A percentile compares a stretch with the other conserved stretches of the same genome.
phyloP scores from a whole-genome alignment of 257 asterid species.

The Solanum chiquidenum region DNA sequence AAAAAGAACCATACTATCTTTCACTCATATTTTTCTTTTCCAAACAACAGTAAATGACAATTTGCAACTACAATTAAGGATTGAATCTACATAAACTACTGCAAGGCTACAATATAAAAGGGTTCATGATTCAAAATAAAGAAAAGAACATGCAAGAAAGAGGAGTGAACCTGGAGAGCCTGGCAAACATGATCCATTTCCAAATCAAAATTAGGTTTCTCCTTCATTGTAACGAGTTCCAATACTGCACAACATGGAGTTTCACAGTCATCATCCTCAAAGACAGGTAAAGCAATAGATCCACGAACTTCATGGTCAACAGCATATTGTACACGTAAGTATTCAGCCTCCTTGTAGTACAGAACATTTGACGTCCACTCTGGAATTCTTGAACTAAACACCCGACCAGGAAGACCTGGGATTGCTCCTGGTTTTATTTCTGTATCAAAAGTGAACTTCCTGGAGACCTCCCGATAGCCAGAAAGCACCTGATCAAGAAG shows the following conservation, averaged over 20 bases:
- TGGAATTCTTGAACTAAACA: slow-evolving; percentile 62
- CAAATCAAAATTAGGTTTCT: slow-evolving; percentile 50
- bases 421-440: slow-evolving; percentile 47
- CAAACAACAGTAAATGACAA: not conserved
- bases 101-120: not conserved
- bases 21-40: not conserved
- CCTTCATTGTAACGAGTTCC: slow-evolving; percentile 63
- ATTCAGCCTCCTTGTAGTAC: slow-evolving; percentile 70
- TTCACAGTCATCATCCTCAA: slow-evolving; percentile 44
- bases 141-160: not conserved
- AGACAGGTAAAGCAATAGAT: slow-evolving; percentile 76
- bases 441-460: slow-evolving; percentile 59
- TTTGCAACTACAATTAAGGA: not conserved
- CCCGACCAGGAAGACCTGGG: slow-evolving; percentile 92
- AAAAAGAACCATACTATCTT: not conserved
- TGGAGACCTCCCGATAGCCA: slow-evolving; percentile 87
- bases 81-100: not conserved
- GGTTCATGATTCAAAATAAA: not conserved
- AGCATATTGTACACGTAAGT: slow-evolving; percentile 62
- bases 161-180: slow-evolving; percentile 53
- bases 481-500: slow-evolving; percentile 68
- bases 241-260: slow-evolving; percentile 77
- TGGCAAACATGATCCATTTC: slow-evolving; percentile 66
- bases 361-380: slow-evolving; percentile 90
- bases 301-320: slow-evolving; percentile 69